Base-by-base conservation (phyloP, 1,284 basidiomycete species). In the Austroboletus niveus region DNA sequence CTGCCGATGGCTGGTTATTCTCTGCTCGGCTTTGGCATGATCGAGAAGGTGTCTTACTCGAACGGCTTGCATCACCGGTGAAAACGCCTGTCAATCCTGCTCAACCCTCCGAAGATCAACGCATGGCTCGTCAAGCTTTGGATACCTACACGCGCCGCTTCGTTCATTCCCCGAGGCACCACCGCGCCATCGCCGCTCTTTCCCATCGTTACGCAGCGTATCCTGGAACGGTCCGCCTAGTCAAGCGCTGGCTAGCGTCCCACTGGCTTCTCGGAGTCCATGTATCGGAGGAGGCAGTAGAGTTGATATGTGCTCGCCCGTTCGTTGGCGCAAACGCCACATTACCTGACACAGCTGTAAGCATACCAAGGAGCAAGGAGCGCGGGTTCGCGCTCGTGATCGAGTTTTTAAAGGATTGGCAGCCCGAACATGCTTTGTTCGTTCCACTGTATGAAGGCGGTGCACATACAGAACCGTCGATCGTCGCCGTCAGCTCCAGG, bases 221-320 rank as follows among this genome's bases (percentile, higher is more conserved):
- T 65, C 78, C 92, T 2, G 85, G 87, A 7, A 94, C 94, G 0
- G 87, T 91, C 20, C 79, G 97, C 29, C 77, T 99, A 22, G 81
- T 92, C 39, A 96, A 98, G 72, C 82, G 97, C 46, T 99, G 97
- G 97, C 73, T 98, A 44, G 82, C 88, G 0, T 77, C 87, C 2
- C 97, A 99, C 69, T 92, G 96, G 88, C 79, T 98, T 22, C 76
- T 92, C 15, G 73, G 78, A 2, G 69, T 72, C 0, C 86, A 92
- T 58, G 72, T 95, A 40, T 77, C 80, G 6, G 80, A 85, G 50
- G 93, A 98, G 67, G 83, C 84, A 0, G 77, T 93, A 42, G 97
- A 99, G 70, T 73, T 99, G 11, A 68, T 99, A 30, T 90, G 88
- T 61, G 92, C 92, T 0, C 72, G 70, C 34, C 70, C 82, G 20